phyloP scores from a whole-genome alignment of 148 eudicot genomes.

The Chenopodium quinoa region DNA sequence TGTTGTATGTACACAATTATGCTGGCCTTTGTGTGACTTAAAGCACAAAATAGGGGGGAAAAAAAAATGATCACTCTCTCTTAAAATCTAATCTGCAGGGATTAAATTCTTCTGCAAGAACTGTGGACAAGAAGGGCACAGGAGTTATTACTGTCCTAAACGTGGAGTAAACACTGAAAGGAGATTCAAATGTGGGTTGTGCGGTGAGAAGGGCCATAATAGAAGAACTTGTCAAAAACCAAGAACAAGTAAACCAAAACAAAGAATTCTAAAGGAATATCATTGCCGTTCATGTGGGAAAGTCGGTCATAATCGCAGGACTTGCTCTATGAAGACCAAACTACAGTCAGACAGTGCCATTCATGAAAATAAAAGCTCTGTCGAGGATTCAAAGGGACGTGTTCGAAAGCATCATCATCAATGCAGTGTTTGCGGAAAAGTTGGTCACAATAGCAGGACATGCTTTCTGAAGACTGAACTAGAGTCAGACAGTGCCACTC shows the following conservation, averaged over 20 bases:
- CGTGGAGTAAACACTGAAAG: constrained; percentile 35
- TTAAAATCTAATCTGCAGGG: constrained; percentile 40
- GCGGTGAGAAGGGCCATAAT: constrained; percentile 82
- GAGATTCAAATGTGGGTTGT: constrained; percentile 58
- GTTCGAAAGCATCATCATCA: constrained; percentile 7
- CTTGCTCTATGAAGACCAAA: constrained; percentile 15
- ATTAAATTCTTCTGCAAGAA: constrained; percentile 60
- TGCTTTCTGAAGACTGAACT: constrained; percentile 12
- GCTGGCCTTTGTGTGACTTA: background rate
- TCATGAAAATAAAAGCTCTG: background rate
- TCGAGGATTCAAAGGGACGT: background rate
- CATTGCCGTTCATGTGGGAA: constrained; percentile 53
- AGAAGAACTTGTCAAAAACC: constrained; percentile 60
- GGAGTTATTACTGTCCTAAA: constrained; percentile 74
- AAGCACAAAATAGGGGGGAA: background rate
- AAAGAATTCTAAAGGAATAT: constrained; percentile 28
- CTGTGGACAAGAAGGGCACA: constrained; percentile 94
- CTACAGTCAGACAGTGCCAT: background rate
- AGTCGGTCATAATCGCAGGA: constrained; percentile 52
- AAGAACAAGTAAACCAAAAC: constrained; percentile 25
- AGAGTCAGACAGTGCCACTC: background rate
- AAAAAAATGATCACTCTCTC: background rate
- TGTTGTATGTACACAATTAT: background rate
- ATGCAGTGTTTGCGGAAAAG: constrained; percentile 25
- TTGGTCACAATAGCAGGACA: constrained; percentile 30